A percentile compares a stretch with the other conserved stretches of the same genome.
Evolutionary conservation across 768 basidiomycete species (phyloP).

Genomic region (Boletales sp.): DNA sequence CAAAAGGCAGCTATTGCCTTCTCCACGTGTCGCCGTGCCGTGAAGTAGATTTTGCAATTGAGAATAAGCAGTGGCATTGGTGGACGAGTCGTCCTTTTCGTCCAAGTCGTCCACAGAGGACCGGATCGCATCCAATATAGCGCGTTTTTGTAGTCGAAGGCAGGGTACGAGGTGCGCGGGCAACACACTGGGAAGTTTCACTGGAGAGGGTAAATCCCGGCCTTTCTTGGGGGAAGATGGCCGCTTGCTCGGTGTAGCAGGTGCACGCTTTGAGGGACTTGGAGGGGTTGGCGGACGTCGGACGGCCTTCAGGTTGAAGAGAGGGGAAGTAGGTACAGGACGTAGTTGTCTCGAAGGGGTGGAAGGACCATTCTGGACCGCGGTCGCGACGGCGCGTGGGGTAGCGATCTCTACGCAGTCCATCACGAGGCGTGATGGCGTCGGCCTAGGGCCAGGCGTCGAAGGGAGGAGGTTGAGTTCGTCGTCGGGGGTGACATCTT

Average conservation of each 20-base stretch:
- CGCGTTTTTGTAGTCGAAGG: slow-evolving; percentile 56
- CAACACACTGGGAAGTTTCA: slow-evolving; percentile 28
- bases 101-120: slow-evolving; percentile 22
- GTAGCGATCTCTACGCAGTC: slow-evolving; percentile 32
- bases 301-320: slow-evolving; percentile 14
- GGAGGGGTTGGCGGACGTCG: slow-evolving; percentile 12
- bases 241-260: slow-evolving; percentile 16
- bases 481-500: slow-evolving; percentile 11
- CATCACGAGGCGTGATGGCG: slow-evolving; percentile 23
- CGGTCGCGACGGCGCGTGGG: neutral
- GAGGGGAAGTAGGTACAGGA: neutral
- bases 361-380: neutral
- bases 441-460: slow-evolving; percentile 17
- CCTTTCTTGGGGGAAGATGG: slow-evolving; percentile 15
- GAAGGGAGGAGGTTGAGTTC: slow-evolving; percentile 29
- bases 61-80: slow-evolving; percentile 50
- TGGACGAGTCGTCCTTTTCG: slow-evolving; percentile 35
- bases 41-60: slow-evolving; percentile 62
- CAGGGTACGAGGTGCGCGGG: slow-evolving; percentile 42
- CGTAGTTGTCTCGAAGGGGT: slow-evolving; percentile 17
- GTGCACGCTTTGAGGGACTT: slow-evolving; percentile 11
- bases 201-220: slow-evolving; percentile 4
- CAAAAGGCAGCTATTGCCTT: slow-evolving; percentile 91
- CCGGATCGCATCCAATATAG: slow-evolving; percentile 47
- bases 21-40: slow-evolving; percentile 75